phyloP scores from a whole-genome alignment of 257 asterid genomes.

The Pogostemon cablin region DNA sequence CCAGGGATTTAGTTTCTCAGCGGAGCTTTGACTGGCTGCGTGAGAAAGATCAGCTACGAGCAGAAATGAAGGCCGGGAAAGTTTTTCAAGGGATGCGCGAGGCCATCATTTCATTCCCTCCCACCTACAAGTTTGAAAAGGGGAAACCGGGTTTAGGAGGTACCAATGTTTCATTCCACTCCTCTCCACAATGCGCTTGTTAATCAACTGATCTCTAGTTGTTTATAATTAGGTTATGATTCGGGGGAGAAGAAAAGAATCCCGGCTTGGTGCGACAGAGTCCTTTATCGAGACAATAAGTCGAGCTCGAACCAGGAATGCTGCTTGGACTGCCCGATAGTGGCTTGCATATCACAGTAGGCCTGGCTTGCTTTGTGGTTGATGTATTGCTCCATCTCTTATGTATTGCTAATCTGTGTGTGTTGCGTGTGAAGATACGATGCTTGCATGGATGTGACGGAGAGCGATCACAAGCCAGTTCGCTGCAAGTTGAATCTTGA shows the following conservation, averaged over 20 bases:
- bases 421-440: slow-evolving; percentile 57
- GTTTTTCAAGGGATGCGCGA: slow-evolving; percentile 97
- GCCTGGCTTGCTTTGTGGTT: slow-evolving; percentile 21
- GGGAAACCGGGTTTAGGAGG: slow-evolving; percentile 98
- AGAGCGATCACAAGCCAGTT: slow-evolving; percentile 94
- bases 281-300: slow-evolving; percentile 72
- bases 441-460: slow-evolving; percentile 87
- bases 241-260: slow-evolving; percentile 95
- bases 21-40: slow-evolving; percentile 97
- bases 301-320: slow-evolving; percentile 49
- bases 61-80: slow-evolving; percentile 89
- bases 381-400: background rate
- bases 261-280: slow-evolving; percentile 97
- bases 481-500: slow-evolving; percentile 78
- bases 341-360: slow-evolving; percentile 68
- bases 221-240: slow-evolving; percentile 65
- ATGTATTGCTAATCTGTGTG: background rate
- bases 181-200: background rate
- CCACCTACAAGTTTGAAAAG: slow-evolving; percentile 90
- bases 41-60: slow-evolving; percentile 87
- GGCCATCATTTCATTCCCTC: slow-evolving; percentile 83
- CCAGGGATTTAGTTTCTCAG: slow-evolving; percentile 92
- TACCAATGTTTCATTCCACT: slow-evolving; percentile 29
- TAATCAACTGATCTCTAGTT: background rate
- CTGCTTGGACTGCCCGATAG: slow-evolving; percentile 78